Conservation (phyloP, 345 rosid species). For the Syzygium jambos region DNA sequence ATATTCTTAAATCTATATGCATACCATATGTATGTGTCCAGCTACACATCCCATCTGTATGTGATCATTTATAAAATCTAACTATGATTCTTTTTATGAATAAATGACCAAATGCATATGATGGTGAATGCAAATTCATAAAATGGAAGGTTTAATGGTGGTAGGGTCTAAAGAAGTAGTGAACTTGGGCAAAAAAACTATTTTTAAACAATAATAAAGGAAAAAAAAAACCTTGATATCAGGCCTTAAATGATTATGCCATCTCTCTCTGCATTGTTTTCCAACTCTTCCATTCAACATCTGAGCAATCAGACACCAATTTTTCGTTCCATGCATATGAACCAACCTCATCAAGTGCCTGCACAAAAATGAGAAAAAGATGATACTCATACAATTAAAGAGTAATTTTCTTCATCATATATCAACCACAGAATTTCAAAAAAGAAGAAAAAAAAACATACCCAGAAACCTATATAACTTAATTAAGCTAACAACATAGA, state of each 20-base stretch:
- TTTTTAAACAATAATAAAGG: not conserved
- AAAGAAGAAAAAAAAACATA: not conserved
- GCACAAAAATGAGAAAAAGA: not conserved
- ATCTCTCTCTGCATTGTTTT: conserved; percentile 87
- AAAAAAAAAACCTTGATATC: conserved; percentile 54
- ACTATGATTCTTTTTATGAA: not conserved
- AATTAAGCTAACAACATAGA: not conserved
- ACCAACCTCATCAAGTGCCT: conserved; percentile 47
- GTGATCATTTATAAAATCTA: not conserved
- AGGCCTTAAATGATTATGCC: conserved; percentile 82
- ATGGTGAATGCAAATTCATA: not conserved
- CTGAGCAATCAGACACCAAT: conserved; percentile 62
- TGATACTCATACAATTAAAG: not conserved
- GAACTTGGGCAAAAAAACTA: not conserved
- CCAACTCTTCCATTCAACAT: conserved; percentile 60
- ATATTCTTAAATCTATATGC: not conserved
- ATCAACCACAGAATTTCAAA: too few relatives aligned
- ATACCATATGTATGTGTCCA: not conserved
- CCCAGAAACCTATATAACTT: not conserved
- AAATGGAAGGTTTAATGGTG: not conserved
- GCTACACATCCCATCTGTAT: not conserved
- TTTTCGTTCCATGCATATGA: conserved; percentile 38
- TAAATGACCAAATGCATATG: not conserved
- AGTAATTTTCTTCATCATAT: not conserved
- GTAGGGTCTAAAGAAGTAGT: not conserved